These are phyloP conservation scores for Leucocoprinus sp. DNA, from an alignment of 768 basidiomycete species.

Conservation along the genomic window DNA sequence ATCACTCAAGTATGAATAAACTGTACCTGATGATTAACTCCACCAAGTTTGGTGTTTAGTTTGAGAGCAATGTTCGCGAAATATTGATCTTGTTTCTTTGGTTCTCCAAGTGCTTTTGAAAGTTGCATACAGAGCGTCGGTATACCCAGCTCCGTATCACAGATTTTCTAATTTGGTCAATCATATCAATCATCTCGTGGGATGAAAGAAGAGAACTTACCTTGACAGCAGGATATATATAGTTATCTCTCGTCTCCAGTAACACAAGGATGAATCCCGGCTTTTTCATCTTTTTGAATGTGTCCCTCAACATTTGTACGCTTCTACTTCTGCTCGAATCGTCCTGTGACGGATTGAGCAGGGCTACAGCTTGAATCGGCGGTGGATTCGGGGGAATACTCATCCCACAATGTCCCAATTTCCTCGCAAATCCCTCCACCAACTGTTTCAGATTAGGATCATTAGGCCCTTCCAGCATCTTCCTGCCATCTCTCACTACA, in stretches of 20 bases:
- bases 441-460: conserved; percentile 37
- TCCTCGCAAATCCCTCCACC: conserved; percentile 44
- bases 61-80: conserved; percentile 78
- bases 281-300: conserved; percentile 28
- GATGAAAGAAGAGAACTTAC: conserved; percentile 17
- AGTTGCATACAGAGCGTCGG: conserved; percentile 70
- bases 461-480: conserved; percentile 28
- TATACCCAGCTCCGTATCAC: conserved; percentile 66
- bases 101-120: conserved; percentile 46
- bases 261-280: conserved; percentile 67
- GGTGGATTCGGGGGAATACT: conserved; percentile 29
- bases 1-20: not conserved
- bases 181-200: not conserved
- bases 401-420: conserved; percentile 57
- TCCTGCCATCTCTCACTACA: conserved; percentile 40
- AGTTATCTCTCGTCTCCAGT: conserved; percentile 59
- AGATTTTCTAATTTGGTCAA: conserved; percentile 36
- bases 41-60: conserved; percentile 77
- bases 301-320: conserved; percentile 31
- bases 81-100: conserved; percentile 66
- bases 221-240: conserved; percentile 77
- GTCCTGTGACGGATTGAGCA: conserved; percentile 18
- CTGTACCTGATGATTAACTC: conserved; percentile 61
- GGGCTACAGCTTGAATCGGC: conserved; percentile 28
- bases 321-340: conserved; percentile 32